A percentile compares a stretch with the other conserved stretches of the same genome.
Evolutionary conservation across 176 grass and related monocot species (phyloP).

Genomic region (Aegilops bicornis): DNA sequence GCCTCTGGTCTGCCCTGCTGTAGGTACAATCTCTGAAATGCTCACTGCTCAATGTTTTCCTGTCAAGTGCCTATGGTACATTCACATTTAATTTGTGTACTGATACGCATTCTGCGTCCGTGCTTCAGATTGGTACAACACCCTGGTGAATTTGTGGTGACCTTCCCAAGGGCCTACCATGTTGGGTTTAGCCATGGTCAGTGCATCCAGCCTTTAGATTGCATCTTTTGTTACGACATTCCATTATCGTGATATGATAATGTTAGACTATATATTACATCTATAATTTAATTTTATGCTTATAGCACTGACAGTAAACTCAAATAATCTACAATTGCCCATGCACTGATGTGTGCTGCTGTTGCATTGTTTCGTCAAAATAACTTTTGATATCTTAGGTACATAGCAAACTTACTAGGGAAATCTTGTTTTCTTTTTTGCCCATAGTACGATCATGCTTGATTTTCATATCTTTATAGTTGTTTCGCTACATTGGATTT

Average conservation of each 20-base stretch:
- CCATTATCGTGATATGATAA: not conserved
- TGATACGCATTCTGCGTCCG: conserved; percentile 16
- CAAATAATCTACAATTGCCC: not conserved
- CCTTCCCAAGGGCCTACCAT: conserved; percentile 98
- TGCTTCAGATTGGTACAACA: conserved; percentile 89
- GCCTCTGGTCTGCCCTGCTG: conserved; percentile 75
- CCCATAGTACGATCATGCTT: not conserved
- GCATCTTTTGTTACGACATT: not conserved
- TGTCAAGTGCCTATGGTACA: not conserved
- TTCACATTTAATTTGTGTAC: not conserved
- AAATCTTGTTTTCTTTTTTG: not conserved
- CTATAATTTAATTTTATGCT: not conserved
- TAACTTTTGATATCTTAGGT: not conserved
- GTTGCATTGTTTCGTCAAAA: not conserved
- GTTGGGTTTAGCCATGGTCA: conserved; percentile 95
- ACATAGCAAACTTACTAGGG: not conserved
- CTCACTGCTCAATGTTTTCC: not conserved
- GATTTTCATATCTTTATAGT: not conserved
- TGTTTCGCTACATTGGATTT: not conserved
- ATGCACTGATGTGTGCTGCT: not conserved
- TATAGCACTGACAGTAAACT: not conserved
- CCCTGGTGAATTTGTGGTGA: conserved; percentile 97
- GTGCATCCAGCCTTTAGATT: conserved; percentile 21
- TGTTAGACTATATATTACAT: not conserved
- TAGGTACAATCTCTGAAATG: conserved; percentile 57